A percentile compares a stretch with the other conserved stretches of the same genome.
phyloP scores from a whole-genome alignment of 2,329 filamentous ascomycete species.

The Bipolaris gigantea region DNA sequence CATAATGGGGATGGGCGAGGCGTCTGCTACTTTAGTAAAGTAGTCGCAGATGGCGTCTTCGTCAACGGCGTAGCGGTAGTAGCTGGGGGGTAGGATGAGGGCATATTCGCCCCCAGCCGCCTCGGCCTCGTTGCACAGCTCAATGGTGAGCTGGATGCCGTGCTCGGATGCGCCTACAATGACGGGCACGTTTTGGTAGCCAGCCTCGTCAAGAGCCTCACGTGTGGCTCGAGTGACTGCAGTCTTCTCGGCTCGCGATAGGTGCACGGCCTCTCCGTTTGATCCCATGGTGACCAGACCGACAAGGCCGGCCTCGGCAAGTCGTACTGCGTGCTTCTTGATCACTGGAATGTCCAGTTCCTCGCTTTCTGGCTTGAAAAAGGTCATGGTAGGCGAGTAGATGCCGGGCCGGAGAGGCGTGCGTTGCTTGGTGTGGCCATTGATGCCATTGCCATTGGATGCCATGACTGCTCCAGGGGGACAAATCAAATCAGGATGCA shows the following conservation, averaged over 20 bases:
- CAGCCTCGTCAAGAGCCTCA: constrained; percentile 78
- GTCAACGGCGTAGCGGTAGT: constrained; percentile 77
- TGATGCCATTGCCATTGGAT: constrained; percentile 40
- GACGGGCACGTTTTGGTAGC: constrained; percentile 74
- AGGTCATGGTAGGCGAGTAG: constrained; percentile 88
- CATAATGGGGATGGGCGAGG: constrained; percentile 74
- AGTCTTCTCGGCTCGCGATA: constrained; percentile 74
- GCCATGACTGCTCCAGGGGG: constrained; percentile 21
- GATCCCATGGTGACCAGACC: constrained; percentile 87
- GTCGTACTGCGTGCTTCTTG: constrained; percentile 77
- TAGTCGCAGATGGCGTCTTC: constrained; percentile 73
- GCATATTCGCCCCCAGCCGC: constrained; percentile 77
- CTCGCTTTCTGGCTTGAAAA: constrained; percentile 82
- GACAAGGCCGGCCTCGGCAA: constrained; percentile 75
- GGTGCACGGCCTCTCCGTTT: constrained; percentile 86
- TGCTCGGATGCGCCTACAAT: constrained; percentile 82
- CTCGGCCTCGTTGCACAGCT: constrained; percentile 67
- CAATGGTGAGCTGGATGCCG: constrained; percentile 78
- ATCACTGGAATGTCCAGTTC: constrained; percentile 79
- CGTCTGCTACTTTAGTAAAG: constrained; percentile 74
- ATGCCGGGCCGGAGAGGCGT: constrained; percentile 77
- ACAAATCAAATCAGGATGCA: constrained; percentile 2
- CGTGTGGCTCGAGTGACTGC: constrained; percentile 76
- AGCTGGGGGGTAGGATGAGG: constrained; percentile 77
- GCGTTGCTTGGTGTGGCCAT: constrained; percentile 44